These are phyloP conservation scores for Solanum etuberosum DNA, from an alignment of 257 asterid species.

Conservation along the genomic window DNA sequence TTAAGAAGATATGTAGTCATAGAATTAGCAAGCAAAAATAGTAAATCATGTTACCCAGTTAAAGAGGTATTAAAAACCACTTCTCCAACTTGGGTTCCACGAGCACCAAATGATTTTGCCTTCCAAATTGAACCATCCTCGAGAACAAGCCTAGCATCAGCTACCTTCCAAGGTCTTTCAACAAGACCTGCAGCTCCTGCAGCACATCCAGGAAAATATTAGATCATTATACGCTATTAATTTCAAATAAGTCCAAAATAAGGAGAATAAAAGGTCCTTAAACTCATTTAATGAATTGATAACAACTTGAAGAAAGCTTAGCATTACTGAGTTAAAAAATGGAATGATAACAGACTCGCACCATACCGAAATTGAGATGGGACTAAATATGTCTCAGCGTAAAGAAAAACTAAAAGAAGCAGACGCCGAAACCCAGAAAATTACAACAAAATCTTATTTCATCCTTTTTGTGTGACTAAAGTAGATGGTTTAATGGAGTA, in stretches of 20 bases:
- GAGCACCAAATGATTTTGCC: conserved; percentile 93
- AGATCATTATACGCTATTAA: background rate
- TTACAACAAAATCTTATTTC: background rate
- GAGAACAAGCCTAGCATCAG: conserved; percentile 89
- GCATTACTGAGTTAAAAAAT: background rate
- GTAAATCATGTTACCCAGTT: conserved; percentile 49
- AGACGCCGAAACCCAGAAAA: background rate
- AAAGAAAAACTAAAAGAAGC: background rate
- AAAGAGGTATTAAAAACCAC: conserved; percentile 92
- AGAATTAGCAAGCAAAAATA: background rate
- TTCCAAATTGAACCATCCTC: conserved; percentile 92
- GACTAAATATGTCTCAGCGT: background rate
- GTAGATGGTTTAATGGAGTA: background rate
- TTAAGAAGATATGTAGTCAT: background rate
- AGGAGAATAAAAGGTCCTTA: background rate
- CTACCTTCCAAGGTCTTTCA: conserved; percentile 85
- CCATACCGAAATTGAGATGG: background rate
- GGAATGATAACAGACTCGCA: background rate
- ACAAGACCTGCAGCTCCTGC: conserved; percentile 33
- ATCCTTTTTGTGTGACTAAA: background rate
- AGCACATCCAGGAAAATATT: background rate
- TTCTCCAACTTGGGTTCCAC: conserved; percentile 98
- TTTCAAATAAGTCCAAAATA: background rate
- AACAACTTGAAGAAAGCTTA: background rate
- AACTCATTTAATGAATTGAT: background rate